Evolutionary conservation across 768 basidiomycete genomes (phyloP).

Genomic region (Suillus occidentalis): DNA sequence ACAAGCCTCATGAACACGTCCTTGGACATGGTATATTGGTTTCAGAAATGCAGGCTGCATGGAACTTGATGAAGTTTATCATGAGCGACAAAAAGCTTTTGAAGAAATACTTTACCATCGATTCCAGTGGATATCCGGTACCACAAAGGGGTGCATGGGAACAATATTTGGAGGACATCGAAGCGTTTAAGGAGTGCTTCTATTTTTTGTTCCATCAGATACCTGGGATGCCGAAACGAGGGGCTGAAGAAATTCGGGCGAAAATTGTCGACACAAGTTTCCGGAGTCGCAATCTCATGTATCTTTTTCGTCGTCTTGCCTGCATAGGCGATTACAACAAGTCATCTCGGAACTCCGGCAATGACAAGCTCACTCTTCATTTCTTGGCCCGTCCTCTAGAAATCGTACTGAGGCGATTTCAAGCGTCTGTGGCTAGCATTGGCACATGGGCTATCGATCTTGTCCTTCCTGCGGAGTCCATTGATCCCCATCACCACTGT

Average conservation of each 20-base stretch:
- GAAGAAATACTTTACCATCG: neutral
- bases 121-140: neutral
- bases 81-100: neutral
- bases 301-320: neutral
- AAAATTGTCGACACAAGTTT: neutral
- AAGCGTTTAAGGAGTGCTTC: neutral
- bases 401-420: neutral
- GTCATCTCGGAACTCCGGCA: no score
- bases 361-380: no score
- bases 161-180: neutral
- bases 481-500: neutral
- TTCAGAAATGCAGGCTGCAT: neutral
- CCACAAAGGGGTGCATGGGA: neutral
- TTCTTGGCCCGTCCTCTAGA: no score
- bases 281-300: neutral
- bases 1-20: neutral
- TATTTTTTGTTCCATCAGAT: conserved; percentile 1
- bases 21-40: neutral
- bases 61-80: neutral
- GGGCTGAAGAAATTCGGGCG: neutral
- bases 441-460: neutral
- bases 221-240: neutral
- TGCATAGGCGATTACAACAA: neutral
- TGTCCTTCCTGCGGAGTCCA: neutral
- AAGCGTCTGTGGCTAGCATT: neutral